phyloP scores from a whole-genome alignment of 2,329 filamentous ascomycete genomes.

The Phialophora tarda region DNA sequence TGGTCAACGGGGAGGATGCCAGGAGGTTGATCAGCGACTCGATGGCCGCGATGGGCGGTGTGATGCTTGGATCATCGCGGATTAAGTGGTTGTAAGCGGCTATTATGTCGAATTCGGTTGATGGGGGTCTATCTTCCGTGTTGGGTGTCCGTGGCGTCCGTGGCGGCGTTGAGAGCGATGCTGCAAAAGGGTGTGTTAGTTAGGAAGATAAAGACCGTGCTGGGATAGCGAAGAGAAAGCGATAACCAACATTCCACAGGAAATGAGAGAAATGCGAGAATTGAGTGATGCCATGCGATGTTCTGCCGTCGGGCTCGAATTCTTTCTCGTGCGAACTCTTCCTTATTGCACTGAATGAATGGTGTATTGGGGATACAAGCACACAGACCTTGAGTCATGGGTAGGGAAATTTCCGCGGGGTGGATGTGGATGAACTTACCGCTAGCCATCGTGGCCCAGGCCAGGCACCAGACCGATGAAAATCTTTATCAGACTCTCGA shows the following conservation, averaged over 20 bases:
- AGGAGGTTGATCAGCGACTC: conserved; percentile 88
- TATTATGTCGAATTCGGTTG: conserved; percentile 59
- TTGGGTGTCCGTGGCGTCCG: conserved; percentile 15
- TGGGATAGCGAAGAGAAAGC: neutral
- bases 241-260: neutral
- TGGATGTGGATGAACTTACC: conserved; percentile 9
- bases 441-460: neutral
- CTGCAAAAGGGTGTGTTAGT: conserved; percentile 6
- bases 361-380: neutral
- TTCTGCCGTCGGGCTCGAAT: neutral
- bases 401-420: neutral
- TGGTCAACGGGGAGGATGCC: conserved; percentile 76
- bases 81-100: conserved; percentile 69
- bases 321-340: too few species aligned
- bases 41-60: conserved; percentile 94
- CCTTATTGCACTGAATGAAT: neutral
- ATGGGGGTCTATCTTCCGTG: conserved; percentile 20
- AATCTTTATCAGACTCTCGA: neutral
- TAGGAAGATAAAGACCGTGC: neutral
- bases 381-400: conserved; percentile 13
- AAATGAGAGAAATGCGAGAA: too few species aligned
- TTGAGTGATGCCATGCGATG: neutral
- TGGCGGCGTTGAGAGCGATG: conserved; percentile 23
- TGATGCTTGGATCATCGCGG: conserved; percentile 76
- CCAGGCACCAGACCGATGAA: neutral